Conservation (phyloP, 176 grass and related monocot species). For the Lolium multiflorum region DNA sequence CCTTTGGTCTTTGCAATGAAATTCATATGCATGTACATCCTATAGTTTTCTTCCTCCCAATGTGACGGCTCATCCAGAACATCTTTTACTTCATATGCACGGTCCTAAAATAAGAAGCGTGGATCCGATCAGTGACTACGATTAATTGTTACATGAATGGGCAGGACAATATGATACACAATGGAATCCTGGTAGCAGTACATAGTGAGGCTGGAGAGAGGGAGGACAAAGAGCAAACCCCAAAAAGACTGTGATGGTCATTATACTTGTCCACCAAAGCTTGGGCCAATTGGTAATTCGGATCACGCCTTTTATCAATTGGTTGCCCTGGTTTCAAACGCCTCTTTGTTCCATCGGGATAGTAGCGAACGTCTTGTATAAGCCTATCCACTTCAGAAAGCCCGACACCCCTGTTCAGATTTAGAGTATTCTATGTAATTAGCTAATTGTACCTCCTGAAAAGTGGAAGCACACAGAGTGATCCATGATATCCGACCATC, state of each 20-base stretch:
- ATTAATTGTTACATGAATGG: constrained; percentile 2
- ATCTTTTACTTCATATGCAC: neutral
- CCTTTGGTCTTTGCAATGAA: neutral
- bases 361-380: neutral
- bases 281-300: too few relatives aligned
- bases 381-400: neutral
- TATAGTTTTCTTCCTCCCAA: neutral
- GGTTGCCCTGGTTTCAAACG: too few relatives aligned
- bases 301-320: too few relatives aligned
- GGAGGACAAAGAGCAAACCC: neutral
- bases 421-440: neutral
- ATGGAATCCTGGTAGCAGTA: neutral
- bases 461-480: neutral
- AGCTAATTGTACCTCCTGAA: neutral
- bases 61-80: neutral
- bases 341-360: neutral
- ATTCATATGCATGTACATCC: neutral
- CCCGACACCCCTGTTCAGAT: neutral
- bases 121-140: neutral
- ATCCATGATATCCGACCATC: neutral
- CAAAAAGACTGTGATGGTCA: too few relatives aligned
- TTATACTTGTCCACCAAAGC: too few relatives aligned
- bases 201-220: neutral
- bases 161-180: neutral
- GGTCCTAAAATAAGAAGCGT: neutral